phyloP scores from a whole-genome alignment of 192 early-diverging fungal genomes.

The Umbelopsis sp. region DNA sequence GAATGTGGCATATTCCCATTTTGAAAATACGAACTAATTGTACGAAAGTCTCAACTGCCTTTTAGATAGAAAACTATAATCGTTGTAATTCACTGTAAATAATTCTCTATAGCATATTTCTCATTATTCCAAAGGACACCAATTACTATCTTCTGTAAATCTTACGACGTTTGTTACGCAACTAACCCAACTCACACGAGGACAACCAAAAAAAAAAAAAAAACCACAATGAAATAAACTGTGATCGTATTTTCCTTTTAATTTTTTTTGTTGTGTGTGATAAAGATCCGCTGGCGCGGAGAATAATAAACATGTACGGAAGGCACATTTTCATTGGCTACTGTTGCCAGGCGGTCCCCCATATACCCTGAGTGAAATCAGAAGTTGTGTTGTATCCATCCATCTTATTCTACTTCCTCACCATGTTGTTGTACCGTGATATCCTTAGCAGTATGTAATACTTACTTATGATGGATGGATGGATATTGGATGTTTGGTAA shows the following conservation, averaged over 20 bases:
- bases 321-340: neutral
- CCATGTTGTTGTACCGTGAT: slow-evolving; percentile 73
- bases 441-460: slow-evolving; percentile 62
- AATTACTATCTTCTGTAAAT: no score
- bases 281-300: neutral
- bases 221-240: no score
- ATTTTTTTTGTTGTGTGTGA: no score
- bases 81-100: neutral
- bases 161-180: no score
- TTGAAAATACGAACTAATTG: neutral
- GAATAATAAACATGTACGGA: neutral
- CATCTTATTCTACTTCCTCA: slow-evolving; percentile 26
- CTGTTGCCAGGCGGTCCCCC: neutral
- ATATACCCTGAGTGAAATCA: neutral
- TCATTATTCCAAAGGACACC: neutral
- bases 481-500: neutral
- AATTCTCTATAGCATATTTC: neutral
- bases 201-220: no score
- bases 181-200: no score
- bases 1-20: neutral
- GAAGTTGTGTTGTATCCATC: slow-evolving; percentile 23
- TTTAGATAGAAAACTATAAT: neutral
- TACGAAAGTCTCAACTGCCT: neutral
- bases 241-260: no score
- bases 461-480: neutral